Evolutionary conservation across 1,284 basidiomycete genomes (phyloP), one percentile per base, ranked within the genome.

Genomic region (Cryptococcus sp.): DNA sequence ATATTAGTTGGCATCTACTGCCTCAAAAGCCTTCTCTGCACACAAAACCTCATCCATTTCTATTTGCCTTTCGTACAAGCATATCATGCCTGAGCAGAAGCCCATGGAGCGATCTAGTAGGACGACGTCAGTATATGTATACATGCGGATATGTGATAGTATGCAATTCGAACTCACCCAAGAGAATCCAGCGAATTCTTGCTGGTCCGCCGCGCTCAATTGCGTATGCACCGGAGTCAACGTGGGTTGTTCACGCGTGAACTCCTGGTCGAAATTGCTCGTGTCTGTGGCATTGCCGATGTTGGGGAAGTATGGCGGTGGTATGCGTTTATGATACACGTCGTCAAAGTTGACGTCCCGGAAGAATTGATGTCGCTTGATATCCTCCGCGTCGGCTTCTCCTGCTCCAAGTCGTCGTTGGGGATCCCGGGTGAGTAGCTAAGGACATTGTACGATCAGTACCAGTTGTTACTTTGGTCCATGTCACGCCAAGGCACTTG

Each of bases 321-420:
- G 93, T 68, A 98, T 93, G 54, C 93, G 90, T 80, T 99, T 99
- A 81, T 96, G 83, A 67, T 96, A 80, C 41, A 99, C 90, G 77
- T 97, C 94, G 70, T 98, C 93, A 80, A 91, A 99, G 81, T 84
- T 96, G 64, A 96, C 89, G 74, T 98, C 95, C 77, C 93, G 91
- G 85, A 99, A 99, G 86, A 99, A 99, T 15, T 93, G 87, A 78
- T 99, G 96, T 60, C 86, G 84, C 82, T 99, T 99, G 82, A 99
- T 96, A 71, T 98, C 96, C 70, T 93, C 91, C 0, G 96, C 96
- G 71, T 99, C 96, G 51, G 85, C 86, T 69, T 93, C 90, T 10
- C 88, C 88, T n/a, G 93, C 90, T 23, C 96, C 96, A n/a, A 99
- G 84, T 62, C 96, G 89, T 47, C 90, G 88, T 25, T 79, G 73